Base-by-base conservation (phyloP, 2,329 filamentous ascomycete species). In the Diplodia sapinea region DNA sequence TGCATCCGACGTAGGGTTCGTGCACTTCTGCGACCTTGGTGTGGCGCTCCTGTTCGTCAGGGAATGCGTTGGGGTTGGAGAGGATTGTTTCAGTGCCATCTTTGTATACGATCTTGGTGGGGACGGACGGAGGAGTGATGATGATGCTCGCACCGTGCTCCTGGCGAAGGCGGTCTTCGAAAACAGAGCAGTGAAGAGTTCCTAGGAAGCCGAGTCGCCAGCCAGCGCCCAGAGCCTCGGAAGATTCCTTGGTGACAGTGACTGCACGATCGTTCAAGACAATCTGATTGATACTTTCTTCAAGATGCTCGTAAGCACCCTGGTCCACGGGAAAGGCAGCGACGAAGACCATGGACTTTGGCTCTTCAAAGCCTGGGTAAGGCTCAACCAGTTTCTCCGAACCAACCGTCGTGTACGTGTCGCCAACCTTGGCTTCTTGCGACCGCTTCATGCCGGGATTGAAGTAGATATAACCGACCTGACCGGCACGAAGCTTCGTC, bases 311-410 rank as follows among this genome's bases (percentile, higher is more conserved):
- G 75, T 96, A 94, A 77, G 97, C 92, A 73, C 89, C 84, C 72
- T 96, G 93, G 74, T 99, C 94, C 0, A 94, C 93, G 0, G 95
- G 95, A 73, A 97, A 99, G 0, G 95, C 95, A 0, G 94, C 94
- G 4, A 99, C 95, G 73, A 99, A 99, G 4, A 99, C 95, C 95
- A 99, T 99, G 6, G 94, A 91, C 78, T 99, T 96, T 1, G 95
- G 94, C 78, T 99, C 95, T 76, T 97, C 94, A 69, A 99, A 99
- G 2, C 94, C 95, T 0, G 93, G 93, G 65, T 94, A 89, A 13
- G 92, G 89, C 77, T 94, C 85, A 2, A 99, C 93, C 0, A 85
- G 75, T 68, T 88, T 87, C 79, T 97, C 92, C 26, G 83, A 88
- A 2, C 92, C 93, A 3, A 93, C 86, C 1, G 87, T 91, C 0